A percentile compares a stretch with the other conserved stretches of the same genome.
Conservation (phyloP, 2,329 filamentous ascomycete genomes). For the Neofusicoccum sp. region DNA sequence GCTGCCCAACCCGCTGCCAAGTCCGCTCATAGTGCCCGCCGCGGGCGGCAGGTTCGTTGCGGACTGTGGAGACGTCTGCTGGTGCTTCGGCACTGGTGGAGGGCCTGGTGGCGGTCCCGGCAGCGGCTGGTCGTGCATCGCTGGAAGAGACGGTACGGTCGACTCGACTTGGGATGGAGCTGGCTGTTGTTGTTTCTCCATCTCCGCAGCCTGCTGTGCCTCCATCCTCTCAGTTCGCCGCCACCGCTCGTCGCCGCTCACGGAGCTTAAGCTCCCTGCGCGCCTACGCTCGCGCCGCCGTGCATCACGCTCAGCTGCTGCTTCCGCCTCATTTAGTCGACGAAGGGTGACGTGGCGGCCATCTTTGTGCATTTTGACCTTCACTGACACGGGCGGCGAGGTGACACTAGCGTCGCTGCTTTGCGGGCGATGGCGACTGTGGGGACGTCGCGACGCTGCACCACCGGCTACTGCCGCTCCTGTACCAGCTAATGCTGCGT, state of each 20-base stretch:
- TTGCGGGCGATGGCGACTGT: conserved; percentile 30
- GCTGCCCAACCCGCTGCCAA: conserved; percentile 32
- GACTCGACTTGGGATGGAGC: conserved; percentile 19
- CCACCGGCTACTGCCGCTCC: conserved; percentile 23
- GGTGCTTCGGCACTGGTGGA: conserved; percentile 23
- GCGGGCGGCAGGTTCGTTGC: background rate
- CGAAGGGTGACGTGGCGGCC: conserved; percentile 62
- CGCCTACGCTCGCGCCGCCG: conserved; percentile 46
- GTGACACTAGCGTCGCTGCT: conserved; percentile 45
- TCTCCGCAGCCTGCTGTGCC: conserved; percentile 17
- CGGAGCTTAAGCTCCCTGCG: conserved; percentile 40
- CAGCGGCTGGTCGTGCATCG: conserved; percentile 19
- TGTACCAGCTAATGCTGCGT: conserved; percentile 14
- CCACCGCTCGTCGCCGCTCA: conserved; percentile 40
- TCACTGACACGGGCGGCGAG: conserved; percentile 62
- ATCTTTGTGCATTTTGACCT: conserved; percentile 64
- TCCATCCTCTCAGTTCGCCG: conserved; percentile 39
- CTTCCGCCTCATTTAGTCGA: conserved; percentile 61
- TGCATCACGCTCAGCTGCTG: conserved; percentile 58
- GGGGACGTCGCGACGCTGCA: conserved; percentile 28
- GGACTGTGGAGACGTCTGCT: conserved; percentile 7
- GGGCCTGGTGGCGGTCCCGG: conserved; percentile 30
- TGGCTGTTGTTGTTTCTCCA: conserved; percentile 26
- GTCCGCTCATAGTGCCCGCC: conserved; percentile 7
- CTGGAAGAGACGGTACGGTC: conserved; percentile 20